Percentiles rank a stretch among this genome's conserved stretches.
These are phyloP conservation scores for Cyclotella cryptica DNA, from an alignment of 108 stramenopile genomes.

Conservation along the genomic window DNA sequence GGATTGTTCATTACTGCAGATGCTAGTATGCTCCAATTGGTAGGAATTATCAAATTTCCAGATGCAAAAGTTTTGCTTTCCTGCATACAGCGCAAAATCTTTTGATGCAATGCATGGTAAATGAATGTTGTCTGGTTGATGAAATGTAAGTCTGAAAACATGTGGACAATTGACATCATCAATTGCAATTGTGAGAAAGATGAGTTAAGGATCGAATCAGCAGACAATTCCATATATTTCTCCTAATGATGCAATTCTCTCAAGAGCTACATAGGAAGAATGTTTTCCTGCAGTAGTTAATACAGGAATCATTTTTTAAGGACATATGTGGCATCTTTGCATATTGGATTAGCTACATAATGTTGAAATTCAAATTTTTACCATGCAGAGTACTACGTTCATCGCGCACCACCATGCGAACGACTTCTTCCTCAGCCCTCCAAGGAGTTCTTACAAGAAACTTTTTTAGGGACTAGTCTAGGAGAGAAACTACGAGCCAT, in stretches of 20 bases:
- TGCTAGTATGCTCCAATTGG: constrained; percentile 24
- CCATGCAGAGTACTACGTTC: too few species aligned
- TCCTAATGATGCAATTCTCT: constrained; percentile 11
- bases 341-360: too few species aligned
- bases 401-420: too few species aligned
- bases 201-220: constrained; percentile 3
- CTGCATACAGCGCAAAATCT: constrained; percentile 6
- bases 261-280: too few species aligned
- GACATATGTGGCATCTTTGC: too few species aligned
- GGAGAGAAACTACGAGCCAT: too few species aligned
- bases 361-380: too few species aligned
- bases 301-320: too few species aligned
- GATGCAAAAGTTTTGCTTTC: constrained; percentile 9
- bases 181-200: constrained; percentile 5
- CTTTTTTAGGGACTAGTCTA: too few species aligned
- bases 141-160: constrained; percentile 20
- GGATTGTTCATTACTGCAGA: neutral
- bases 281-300: too few species aligned
- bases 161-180: constrained; percentile 28
- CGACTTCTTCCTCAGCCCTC: too few species aligned
- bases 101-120: constrained; percentile 13
- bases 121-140: neutral
- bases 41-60: constrained; percentile 3
- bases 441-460: too few species aligned
- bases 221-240: constrained; percentile 17